Evolutionary conservation across 2,329 filamentous ascomycete species (phyloP), one percentile per base, ranked within the genome.

Genomic region (Leptographium wingfieldii): DNA sequence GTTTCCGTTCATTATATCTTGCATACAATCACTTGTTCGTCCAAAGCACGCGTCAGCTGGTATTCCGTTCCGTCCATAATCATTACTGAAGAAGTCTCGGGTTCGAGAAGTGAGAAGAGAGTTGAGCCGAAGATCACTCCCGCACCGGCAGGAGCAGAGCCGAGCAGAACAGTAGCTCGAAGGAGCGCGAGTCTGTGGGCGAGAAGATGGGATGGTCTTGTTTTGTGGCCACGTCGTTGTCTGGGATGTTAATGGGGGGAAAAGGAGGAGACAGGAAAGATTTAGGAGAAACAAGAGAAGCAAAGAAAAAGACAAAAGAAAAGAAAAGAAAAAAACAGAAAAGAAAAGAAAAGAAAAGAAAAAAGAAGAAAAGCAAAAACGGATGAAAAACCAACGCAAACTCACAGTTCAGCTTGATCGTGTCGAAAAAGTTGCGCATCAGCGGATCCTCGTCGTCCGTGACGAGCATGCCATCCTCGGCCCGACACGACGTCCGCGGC

Each of bases 401-500:
- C 81, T 73, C 71, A 85, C 83, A 81, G 59, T 79, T 80, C 1
- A 86, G 70, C 61, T 80, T 76, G 40, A 86, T 71, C 35, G 73
- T 73, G 56, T 80, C 73, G 65, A 85, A 86, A 63, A 82, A 86
- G 29, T 73, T 71, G 40, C 70, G 69, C 33, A 81, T 69, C 1
- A 71, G 68, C 10, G 75, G 73, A 53, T 80, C 78, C 25, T 75
- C 71, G 27, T 78, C 76, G 35, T 64, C 73, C 0, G 76, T 73
- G 3, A 73, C 68, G 14, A 84, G 70, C 57, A 80, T 77, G 2
- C 77, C 79, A 57, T 81, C 74, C 0, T 72, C 66, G 48, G 73
- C 72, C 1, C 75, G 72, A 33, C 70, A 67, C 29, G 72, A 68
- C 0, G 79, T 82, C 63, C 77, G 77, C 1, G 84, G 83, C 5